Conservation (phyloP, 2,329 filamentous ascomycete species). For the Neonectria neomacrospora region DNA sequence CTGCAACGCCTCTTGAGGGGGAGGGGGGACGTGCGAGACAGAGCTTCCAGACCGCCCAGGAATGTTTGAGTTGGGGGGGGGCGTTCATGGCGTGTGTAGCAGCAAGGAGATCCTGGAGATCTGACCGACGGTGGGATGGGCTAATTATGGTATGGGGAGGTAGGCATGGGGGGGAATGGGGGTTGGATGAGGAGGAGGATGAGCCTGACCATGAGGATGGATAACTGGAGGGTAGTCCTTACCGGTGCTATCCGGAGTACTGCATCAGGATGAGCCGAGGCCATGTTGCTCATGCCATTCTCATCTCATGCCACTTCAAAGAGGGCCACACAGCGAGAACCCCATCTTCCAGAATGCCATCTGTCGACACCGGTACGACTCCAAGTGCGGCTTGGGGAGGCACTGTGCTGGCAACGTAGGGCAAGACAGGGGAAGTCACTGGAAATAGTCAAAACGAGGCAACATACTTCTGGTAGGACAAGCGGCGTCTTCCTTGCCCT, state of each 20-base stretch:
- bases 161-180: background rate
- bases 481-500: conserved; percentile 4
- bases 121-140: conserved; percentile 12
- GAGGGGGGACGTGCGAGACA: conserved; percentile 10
- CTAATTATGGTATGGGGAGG: background rate
- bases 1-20: conserved; percentile 9
- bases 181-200: background rate
- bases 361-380: background rate
- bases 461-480: conserved; percentile 9
- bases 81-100: background rate
- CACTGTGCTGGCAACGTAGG: background rate
- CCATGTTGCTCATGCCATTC: conserved; percentile 29
- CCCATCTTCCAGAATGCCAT: background rate
- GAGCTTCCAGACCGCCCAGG: background rate
- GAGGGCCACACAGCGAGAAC: background rate
- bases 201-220: background rate
- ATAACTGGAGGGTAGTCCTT: background rate
- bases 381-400: background rate
- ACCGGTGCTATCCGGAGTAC: background rate
- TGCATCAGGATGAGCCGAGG: background rate
- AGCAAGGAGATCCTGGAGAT: background rate
- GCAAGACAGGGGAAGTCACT: background rate
- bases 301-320: conserved; percentile 37
- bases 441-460: background rate
- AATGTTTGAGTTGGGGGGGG: background rate